Base-by-base conservation (phyloP, 2,329 filamentous ascomycete genomes). In the Dactylellina drechsleri region DNA sequence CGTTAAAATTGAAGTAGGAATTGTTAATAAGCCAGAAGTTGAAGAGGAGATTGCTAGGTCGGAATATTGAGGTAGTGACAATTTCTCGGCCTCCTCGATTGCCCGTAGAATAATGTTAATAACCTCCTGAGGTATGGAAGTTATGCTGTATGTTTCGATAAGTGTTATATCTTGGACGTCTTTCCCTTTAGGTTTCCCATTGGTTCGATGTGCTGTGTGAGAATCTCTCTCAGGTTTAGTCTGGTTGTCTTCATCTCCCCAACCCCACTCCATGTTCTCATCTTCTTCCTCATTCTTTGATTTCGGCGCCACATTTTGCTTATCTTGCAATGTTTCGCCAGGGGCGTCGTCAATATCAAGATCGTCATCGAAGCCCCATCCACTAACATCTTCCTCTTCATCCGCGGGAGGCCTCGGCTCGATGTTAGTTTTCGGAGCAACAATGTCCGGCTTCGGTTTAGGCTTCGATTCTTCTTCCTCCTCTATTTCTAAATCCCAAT, bases 111-210 rank as follows among this genome's bases (percentile, higher is more conserved):
- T 88, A 28, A 92, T 85, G 16, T 87, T 85, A 18, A 93, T 84
- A 12, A 98, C 88, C 2, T 89, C 87, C 75, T 92, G 90, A 0
- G 95, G 94, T 81, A 97, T 90, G 1, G 91, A 91, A 0, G 94
- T 97, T 60, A 97, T 91, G 71, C 89, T 91, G 81, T 97, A 99
- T 0, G 87, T 91, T 82, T 99, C 95, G 76, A 86, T 91, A 52
- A 98, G 83, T 0, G 91, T 91, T 72, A 98, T 83, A 80, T 95
- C 91, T 66, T 64, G 78, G 41, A 60, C 53, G 5, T 65, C 64
- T 28, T 68, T 68, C 31, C 56, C 64, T 18, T 72, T 59, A 77
- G 75, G 31, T 75, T 76, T 49, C 26, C 36, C 78, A 47, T 79
- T 78, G 47, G 77, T 64, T 73, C 82, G 78, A 26, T 78, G 77